Base-by-base conservation (phyloP, 441 rosid genomes). In the Biscutella auriculata region DNA sequence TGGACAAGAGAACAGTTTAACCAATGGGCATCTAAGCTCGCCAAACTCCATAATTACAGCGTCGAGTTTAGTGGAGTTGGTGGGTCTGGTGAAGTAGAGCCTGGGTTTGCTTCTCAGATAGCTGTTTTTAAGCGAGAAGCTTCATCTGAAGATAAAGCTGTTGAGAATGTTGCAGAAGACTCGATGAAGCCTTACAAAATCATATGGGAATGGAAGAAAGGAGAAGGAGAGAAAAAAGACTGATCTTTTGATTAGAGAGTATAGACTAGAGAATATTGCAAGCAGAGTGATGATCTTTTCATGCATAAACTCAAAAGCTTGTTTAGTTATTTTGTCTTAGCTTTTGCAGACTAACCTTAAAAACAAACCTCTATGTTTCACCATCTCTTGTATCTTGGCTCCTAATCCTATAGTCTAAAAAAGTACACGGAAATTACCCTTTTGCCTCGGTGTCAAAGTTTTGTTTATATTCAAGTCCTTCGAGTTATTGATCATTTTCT, bases 61-160 rank as follows among this genome's bases (percentile, higher is more conserved):
- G 84, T 93, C 0, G 91, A 85, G 62, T 89, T 85, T 65, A 77
- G 97, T 13, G 96, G 97, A 8, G 97, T 93, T 27, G 97, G 97
- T 27, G 97, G 99, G 46, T 73, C 76, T 45, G 95, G 52, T 14
- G 80, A 76, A 50, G 54, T 59, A 3, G 95, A 83, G 21, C 96
- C 96, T 0, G 99, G 99, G 13, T 93, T 82, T 54, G 96, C 97
- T 64, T 87, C 97, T 6, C 97, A 93, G 72, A 89, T 93, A 12
- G 96, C 89, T 0, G 88, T 93, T 25, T 93, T 93, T 36, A 76
- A 48, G 52, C 76, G 77, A 42, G 60, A 36, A 35, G 55, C 6
- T 19, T 57, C 49, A 1, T 25, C 30, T 48, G 61, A n/a, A n/a
- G n/a, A n/a, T n/a, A n/a, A n/a, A n/a, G n/a, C n/a, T n/a, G n/a